Base-by-base conservation (phyloP, 1,284 basidiomycete species). In the Paramarasmius palmivorus region DNA sequence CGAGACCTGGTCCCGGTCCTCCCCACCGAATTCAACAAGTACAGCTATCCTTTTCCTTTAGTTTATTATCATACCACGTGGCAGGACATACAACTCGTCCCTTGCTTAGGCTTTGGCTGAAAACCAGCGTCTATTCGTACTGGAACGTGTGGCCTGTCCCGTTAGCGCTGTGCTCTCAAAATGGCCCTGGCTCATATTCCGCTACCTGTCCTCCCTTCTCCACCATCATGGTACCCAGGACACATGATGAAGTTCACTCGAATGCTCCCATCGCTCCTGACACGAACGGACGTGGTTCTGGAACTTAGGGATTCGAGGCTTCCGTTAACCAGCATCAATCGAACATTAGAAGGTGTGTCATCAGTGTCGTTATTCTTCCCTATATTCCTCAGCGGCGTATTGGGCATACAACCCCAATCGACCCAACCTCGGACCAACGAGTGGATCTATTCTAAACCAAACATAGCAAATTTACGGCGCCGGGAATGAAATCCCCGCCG, bases 181-280 rank as follows among this genome's bases (percentile, higher is more conserved):
- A 55, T 56, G 50, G 23, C 35, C 41, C 65, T 80, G 58, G 66
- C 70, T 54, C 72, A 74, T 58, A 69, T 84, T 54, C 71, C 73
- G 34, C 71, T 79, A 59, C 87, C 88, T 57, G 63, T 70, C 49
- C 74, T 92, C 39, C 88, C 90, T 46, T 69, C 74, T 47, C 84
- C 93, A n/a, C 90, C 92, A 50, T 95, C 93, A 74, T 98, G 95
- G 95, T 97, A 92, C 71, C 91, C 93, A 23, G 96, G 97, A 9
- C 96, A 99, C 73, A 99, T 98, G 96, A 88, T 88, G 69, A 82
- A 88, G 66, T 96, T 95, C 61, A 81, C 89, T 52, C 82, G 86
- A 57, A 82, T 84, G 69, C 78, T 97, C 35, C 91, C 93, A 10
- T 74, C 81, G 39, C 76, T 93, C 53, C 79, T 97, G 42, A 83